Base-by-base conservation (phyloP, 2,329 filamentous ascomycete genomes). In the Domatiomyces catenatus region DNA sequence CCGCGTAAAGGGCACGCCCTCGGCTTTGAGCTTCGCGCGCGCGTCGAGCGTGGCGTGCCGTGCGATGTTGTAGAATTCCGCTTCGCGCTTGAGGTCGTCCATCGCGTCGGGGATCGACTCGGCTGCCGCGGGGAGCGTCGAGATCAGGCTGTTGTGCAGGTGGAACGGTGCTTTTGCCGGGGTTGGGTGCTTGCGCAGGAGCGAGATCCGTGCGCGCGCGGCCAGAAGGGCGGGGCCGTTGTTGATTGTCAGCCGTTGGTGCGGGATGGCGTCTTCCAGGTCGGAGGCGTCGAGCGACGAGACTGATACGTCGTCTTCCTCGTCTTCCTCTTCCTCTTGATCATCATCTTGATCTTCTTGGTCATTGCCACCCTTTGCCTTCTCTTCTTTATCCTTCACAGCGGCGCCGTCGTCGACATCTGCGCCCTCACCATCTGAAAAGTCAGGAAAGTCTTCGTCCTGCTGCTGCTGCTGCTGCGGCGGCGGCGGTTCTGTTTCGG, bases 211-310 rank as follows among this genome's bases (percentile, higher is more conserved):
- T 63, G 84, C 84, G 55, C 93, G 76, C 10, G 87, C 81, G 59
- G 85, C 75, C 58, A 80, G 78, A 48, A 98, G 84, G 32, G 90
- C 92, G 58, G 85, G 75, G 49, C 85, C 89, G 73, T 98, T 98
- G 77, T 98, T 95, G 72, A 96, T 96, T 49, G 89, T 95, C 58
- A 95, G 81, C 61, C 88, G 85, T 65, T 92, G 87, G 70, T 94
- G 85, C 15, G 88, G 86, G 54, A 94, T 80, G 42, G 94, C 77
- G 63, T 94, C 89, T 68, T 86, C 86, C 61, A 80, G 83, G 61
- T 93, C 88, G 56, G 86, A 84, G 18, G 85, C 86, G 49, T 84
- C 75, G 43, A 83, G 81, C 61, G 95, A 89, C 28, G 87, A 94
- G 56, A 94, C 78, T 3, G 89, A 83, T 44, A 95, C 88, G 57